phyloP scores from a whole-genome alignment of 163 green algal species.

The Chloroidium sp. region DNA sequence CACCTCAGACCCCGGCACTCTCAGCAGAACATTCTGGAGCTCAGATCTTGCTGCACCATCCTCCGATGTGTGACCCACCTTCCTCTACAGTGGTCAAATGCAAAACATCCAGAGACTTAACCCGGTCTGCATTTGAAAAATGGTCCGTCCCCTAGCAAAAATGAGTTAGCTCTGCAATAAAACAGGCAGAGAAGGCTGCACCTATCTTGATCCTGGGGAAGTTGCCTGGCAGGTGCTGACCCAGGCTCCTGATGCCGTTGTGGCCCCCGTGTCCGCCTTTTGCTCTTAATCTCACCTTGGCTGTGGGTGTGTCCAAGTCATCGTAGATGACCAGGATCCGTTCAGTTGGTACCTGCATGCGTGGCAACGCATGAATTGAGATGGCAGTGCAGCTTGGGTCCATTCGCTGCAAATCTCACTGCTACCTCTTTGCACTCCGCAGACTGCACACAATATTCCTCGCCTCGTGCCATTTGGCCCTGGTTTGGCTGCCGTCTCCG shows the following conservation, averaged over 20 bases:
- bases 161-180: not conserved
- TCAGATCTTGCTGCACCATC: not conserved
- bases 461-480: too few relatives aligned
- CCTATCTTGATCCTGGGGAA: constrained; percentile 39
- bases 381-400: not conserved
- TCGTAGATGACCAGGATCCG: constrained; percentile 78
- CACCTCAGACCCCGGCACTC: not conserved
- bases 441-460: too few relatives aligned
- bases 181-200: not conserved
- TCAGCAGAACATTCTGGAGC: not conserved
- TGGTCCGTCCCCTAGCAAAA: not conserved
- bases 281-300: constrained; percentile 51
- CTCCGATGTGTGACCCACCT: not conserved
- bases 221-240: constrained; percentile 20
- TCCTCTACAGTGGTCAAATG: not conserved
- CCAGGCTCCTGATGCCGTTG: constrained; percentile 78
- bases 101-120: not conserved
- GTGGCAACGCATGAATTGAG: not conserved
- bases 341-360: constrained; percentile 36
- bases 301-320: constrained; percentile 78
- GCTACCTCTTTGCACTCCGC: too few relatives aligned
- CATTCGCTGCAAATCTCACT: not conserved
- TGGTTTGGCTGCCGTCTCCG: too few relatives aligned
- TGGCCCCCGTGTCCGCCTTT: constrained; percentile 87
- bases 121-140: not conserved